These are phyloP conservation scores for Chiua sp. DNA, from an alignment of 1,284 basidiomycete species.

Conservation along the genomic window DNA sequence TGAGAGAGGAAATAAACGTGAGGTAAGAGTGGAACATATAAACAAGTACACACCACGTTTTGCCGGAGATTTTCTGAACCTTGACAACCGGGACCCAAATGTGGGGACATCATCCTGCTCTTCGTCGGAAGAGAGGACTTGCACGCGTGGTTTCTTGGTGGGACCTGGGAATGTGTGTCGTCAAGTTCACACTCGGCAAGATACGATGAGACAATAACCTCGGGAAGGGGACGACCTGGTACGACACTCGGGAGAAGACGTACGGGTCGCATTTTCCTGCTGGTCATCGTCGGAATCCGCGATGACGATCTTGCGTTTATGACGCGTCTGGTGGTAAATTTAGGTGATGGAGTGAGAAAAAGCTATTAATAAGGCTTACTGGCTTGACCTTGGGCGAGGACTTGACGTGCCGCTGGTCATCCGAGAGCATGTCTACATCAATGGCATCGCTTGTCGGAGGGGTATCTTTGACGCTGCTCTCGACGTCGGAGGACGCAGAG, in stretches of 20 bases:
- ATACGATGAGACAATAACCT: conserved; percentile 28
- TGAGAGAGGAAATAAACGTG: conserved; percentile 21
- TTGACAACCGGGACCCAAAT: conserved; percentile 63
- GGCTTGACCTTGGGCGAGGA: conserved; percentile 8
- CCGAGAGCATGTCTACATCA: conserved; percentile 72
- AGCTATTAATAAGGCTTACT: conserved; percentile 16
- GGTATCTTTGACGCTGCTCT: conserved; percentile 55
- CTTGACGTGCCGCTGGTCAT: conserved; percentile 46
- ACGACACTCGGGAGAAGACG: conserved; percentile 33
- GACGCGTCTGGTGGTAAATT: conserved; percentile 33
- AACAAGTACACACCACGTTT: conserved; percentile 50
- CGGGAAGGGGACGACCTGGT: conserved; percentile 29
- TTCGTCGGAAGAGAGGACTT: conserved; percentile 46
- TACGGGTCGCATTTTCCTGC: conserved; percentile 40
- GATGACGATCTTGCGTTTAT: conserved; percentile 72
- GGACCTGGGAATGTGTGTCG: conserved; percentile 30
- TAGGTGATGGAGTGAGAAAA: neutral
- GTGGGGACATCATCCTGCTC: conserved; percentile 47
- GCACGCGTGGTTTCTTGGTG: conserved; percentile 60
- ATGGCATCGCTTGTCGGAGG: conserved; percentile 79
- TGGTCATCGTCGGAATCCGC: conserved; percentile 72
- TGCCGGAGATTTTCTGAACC: conserved; percentile 66
- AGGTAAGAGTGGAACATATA: neutral
- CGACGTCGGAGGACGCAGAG: conserved; percentile 54
- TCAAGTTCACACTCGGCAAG: conserved; percentile 22